These are phyloP conservation scores for Penicillium roqueforti DNA, from an alignment of 495 filamentous ascomycete genomes.

Conservation along the genomic window DNA sequence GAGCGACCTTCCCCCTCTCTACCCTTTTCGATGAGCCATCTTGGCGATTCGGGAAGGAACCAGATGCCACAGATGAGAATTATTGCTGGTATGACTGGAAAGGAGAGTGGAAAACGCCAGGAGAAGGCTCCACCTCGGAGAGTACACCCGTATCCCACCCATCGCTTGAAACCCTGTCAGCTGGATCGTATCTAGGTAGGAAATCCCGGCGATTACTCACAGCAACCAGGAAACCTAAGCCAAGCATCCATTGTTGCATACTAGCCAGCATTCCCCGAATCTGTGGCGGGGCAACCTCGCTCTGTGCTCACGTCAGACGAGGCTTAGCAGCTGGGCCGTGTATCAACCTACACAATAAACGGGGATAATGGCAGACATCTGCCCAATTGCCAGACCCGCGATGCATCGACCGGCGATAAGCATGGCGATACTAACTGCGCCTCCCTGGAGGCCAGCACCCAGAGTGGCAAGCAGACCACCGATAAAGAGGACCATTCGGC, in stretches of 20 bases:
- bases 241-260: constrained; percentile 44
- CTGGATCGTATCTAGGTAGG: neutral
- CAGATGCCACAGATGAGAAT: constrained; percentile 46
- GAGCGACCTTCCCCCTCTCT: constrained; percentile 39
- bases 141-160: constrained; percentile 53
- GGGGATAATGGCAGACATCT: constrained; percentile 48
- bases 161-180: constrained; percentile 25
- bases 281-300: constrained; percentile 27
- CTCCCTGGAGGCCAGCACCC: constrained; percentile 48
- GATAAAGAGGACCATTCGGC: constrained; percentile 45
- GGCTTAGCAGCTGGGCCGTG: constrained; percentile 14
- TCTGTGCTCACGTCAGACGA: constrained; percentile 28
- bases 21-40: constrained; percentile 54
- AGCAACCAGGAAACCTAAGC: constrained; percentile 46
- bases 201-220: constrained; percentile 28
- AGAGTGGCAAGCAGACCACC: constrained; percentile 44
- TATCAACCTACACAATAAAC: constrained; percentile 39
- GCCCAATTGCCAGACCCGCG: constrained; percentile 47
- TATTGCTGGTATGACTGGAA: constrained; percentile 49
- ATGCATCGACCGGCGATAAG: constrained; percentile 50
- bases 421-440: constrained; percentile 48
- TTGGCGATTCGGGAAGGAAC: constrained; percentile 52
- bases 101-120: constrained; percentile 55
- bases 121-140: constrained; percentile 43
- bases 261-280: constrained; percentile 27